Evolutionary conservation across 805 yeast species (phyloP), one percentile per base, ranked within the genome.

Genomic region (Metschnikowia kunwiensis): DNA sequence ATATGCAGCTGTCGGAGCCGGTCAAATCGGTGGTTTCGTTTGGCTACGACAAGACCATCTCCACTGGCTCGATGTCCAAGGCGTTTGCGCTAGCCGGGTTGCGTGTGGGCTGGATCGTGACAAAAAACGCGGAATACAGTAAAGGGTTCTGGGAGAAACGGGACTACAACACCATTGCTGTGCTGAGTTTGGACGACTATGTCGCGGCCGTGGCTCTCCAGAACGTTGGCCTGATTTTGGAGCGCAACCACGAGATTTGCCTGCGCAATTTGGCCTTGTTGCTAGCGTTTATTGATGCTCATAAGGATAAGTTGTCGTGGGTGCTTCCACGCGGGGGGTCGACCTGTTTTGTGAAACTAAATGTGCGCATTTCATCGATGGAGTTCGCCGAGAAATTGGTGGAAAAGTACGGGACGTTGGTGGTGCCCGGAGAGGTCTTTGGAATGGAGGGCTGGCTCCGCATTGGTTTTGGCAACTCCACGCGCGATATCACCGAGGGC

Each of bases 51-150:
- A 65, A 63, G 40, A 68, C 72, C 4, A 60, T 75, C 24, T 61
- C 70, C 7, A 72, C 78, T 1, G 63, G 74, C 3, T 73, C 78
- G 5, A 65, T 68, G 60, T 73, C 78, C n/a, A 75, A 75, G 47
- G 75, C 77, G 3, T 75, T 66, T 45, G 62, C 77, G 1, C 53
- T 72, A 31, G 80, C 80, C 7, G 80, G 80, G 4, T 54, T 74
- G 18, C 54, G 80, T 30, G 33, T 74, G 15, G 80, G 81, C 5
- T 75, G 80, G 80, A 54, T 74, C 8, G 70, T 63, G 4, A 50
- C 71, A 6, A 54, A 57, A 20, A 63, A 70, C 47, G 34, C 34
- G 14, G 37, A 36, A 3, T 40, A 69, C 5, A 37, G 68, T 12
- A 41, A 51, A 10, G 61, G 55, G 28, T 58, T 72, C 15, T 53